These are phyloP conservation scores for Chaetomium strumarium DNA, from an alignment of 2,329 filamentous ascomycete species.

Conservation along the genomic window DNA sequence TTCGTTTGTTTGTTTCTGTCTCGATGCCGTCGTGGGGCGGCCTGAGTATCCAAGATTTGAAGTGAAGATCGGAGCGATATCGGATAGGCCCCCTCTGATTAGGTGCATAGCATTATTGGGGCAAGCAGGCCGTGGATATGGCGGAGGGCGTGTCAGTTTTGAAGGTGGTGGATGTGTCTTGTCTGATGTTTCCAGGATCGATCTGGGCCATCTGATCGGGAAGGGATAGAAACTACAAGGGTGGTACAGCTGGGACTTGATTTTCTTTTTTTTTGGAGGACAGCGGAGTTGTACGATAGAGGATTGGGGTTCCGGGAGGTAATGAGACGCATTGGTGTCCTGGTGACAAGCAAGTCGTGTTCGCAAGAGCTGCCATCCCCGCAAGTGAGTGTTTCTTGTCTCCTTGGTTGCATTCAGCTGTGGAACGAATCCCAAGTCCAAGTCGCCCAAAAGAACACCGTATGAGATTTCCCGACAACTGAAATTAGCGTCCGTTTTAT, in stretches of 20 bases:
- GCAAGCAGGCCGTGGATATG: too few species aligned
- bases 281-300: slow-evolving; percentile 8
- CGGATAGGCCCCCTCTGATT: neutral
- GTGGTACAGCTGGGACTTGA: neutral
- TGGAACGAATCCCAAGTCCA: neutral
- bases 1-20: neutral
- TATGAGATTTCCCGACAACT: too few species aligned
- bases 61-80: neutral
- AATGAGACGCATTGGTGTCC: slow-evolving; percentile 8
- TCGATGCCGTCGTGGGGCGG: neutral
- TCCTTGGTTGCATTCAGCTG: neutral
- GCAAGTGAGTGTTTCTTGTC: neutral
- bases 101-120: too few species aligned
- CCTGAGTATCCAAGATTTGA: neutral
- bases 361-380: neutral
- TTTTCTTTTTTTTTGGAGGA: neutral
- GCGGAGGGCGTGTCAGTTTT: too few species aligned
- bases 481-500: too few species aligned
- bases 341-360: slow-evolving; percentile 6
- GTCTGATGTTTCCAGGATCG: neutral
- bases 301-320: neutral
- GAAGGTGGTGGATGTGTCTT: too few species aligned
- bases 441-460: too few species aligned
- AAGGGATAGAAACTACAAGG: neutral
- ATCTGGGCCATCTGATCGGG: neutral